Evolutionary conservation across 495 filamentous ascomycete genomes (phyloP).

Genomic region (Penicillium angulare): DNA sequence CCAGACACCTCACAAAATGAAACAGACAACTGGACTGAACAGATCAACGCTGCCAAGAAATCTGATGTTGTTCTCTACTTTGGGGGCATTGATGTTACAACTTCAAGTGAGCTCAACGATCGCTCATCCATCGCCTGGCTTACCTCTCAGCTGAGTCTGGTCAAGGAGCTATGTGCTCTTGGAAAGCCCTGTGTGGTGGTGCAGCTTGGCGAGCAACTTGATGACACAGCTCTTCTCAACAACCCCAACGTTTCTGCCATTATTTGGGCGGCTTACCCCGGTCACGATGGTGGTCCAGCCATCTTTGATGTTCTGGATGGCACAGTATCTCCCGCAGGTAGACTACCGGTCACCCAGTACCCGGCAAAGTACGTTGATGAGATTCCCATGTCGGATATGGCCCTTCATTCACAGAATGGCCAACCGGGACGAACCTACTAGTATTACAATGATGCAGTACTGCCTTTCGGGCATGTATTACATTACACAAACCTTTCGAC

Average conservation of each 20-base stretch:
- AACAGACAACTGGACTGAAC: constrained; percentile 35
- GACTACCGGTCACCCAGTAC: constrained; percentile 55
- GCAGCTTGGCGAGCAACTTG: constrained; percentile 52
- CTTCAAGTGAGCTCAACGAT: constrained; percentile 50
- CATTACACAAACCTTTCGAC: background rate
- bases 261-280: constrained; percentile 54
- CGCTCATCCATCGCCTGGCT: constrained; percentile 51
- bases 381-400: constrained; percentile 51
- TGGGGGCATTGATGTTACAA: constrained; percentile 49
- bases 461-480: no score
- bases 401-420: constrained; percentile 37
- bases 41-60: constrained; percentile 41
- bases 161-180: constrained; percentile 39
- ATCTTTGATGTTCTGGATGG: constrained; percentile 49
- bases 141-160: constrained; percentile 49
- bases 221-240: constrained; percentile 45
- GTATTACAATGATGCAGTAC: no score
- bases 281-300: constrained; percentile 49
- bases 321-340: constrained; percentile 45
- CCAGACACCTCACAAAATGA: no score
- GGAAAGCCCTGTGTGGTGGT: constrained; percentile 53
- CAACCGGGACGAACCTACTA: constrained; percentile 48
- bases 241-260: constrained; percentile 45
- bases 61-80: constrained; percentile 52
- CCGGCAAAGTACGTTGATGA: constrained; percentile 47